Evolutionary conservation across 2,329 filamentous ascomycete genomes (phyloP), one percentile per base, ranked within the genome.

Genomic region (Fusarium redolens): DNA sequence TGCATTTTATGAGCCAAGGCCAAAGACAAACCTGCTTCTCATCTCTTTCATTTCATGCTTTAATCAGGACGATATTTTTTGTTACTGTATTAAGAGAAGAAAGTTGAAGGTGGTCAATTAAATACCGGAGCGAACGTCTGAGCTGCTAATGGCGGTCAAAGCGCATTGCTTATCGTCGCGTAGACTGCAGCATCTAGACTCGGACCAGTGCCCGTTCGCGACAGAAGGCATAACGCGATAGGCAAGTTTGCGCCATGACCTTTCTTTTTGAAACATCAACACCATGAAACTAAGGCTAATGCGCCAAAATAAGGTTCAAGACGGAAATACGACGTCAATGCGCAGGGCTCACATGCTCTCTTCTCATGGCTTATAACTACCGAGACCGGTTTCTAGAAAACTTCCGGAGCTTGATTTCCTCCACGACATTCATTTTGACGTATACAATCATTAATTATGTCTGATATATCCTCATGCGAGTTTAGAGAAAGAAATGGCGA

Each of bases 61-160:
- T 2, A n/a, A 8, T 11, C 3, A 4, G 20, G 4, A 25, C 4
- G 5, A 2, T 13, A 12, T 33, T 6, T 0, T 0, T 18, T 9
- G n/a, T 31, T 11, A 51, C 15, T 35, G 2, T 12, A 51, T 25
- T 13, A 18, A 20, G 17, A 20, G 11, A 37, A 4, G 33, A 40
- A 7, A 54, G 1, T 28, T 17, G 0, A 17, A 37, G 18, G 9
- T n/a, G 7, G 3, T 12, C 18, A 14, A 54, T 15, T 5, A 1
- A 7, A 20, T 8, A 25, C 13, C 3, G 22, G 25, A 14, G 18
- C 7, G 8, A 28, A 18, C 6, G 17, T 28, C 17, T 1, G 6
- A 50, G 7, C 28, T n/a, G 20, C 4, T 8, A 3, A 15, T 6
- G 18, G 17, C 7, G 17, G 50, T 40, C 50, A 54, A 40, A 30